phyloP scores from a whole-genome alignment of 345 rosid species.

The Eucalyptus erythrocorys region DNA sequence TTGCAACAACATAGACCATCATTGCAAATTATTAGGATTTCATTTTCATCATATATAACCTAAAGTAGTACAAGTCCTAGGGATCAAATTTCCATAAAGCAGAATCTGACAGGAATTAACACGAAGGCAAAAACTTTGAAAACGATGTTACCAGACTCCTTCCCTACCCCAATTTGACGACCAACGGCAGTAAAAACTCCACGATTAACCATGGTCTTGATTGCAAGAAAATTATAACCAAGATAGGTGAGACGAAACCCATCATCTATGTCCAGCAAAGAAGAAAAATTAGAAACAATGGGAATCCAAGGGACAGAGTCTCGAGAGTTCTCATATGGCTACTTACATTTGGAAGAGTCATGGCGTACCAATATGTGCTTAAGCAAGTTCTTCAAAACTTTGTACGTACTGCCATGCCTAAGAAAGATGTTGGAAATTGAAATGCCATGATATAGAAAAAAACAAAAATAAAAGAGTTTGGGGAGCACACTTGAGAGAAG shows the following conservation, averaged over 20 bases:
- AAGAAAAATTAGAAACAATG: background rate
- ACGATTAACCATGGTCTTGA: constrained; percentile 79
- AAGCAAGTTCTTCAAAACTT: constrained; percentile 79
- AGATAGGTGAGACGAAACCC: constrained; percentile 93
- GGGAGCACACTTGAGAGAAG: constrained; percentile 52
- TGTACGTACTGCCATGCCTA: constrained; percentile 88
- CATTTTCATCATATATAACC: background rate
- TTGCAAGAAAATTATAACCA: constrained; percentile 91
- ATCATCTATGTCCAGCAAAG: constrained; percentile 42
- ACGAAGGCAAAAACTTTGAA: background rate
- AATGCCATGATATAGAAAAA: background rate
- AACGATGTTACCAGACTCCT: constrained; percentile 65
- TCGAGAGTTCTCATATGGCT: background rate
- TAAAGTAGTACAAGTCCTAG: background rate
- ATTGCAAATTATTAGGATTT: background rate
- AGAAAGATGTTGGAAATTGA: background rate
- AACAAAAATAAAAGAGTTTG: background rate
- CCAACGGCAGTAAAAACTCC: constrained; percentile 75
- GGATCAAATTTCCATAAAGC: background rate
- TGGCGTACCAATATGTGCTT: constrained; percentile 82
- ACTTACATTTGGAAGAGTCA: constrained; percentile 77
- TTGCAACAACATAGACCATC: background rate
- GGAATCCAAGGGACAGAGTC: background rate
- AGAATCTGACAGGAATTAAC: background rate
- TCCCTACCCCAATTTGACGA: constrained; percentile 90